A percentile compares a stretch with the other conserved stretches of the same genome.
Evolutionary conservation across 2,329 filamentous ascomycete genomes (phyloP).

Genomic region (Arthrobotrys musiformis): DNA sequence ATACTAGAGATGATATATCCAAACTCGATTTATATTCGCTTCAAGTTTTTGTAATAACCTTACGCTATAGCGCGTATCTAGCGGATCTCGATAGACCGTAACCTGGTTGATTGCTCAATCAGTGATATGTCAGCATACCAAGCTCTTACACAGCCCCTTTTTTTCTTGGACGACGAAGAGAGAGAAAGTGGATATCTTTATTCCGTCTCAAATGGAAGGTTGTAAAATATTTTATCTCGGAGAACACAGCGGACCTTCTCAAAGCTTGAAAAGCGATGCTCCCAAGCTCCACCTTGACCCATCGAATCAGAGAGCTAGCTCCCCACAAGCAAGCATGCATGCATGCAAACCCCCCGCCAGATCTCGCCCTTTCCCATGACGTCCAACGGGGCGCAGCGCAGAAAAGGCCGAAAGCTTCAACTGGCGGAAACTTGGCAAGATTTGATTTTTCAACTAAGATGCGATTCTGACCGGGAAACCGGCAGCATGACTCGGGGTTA

Average conservation of each 20-base stretch:
- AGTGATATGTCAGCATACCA: constrained; percentile 9
- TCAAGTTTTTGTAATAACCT: not conserved
- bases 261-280: constrained; percentile 1
- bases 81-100: not conserved
- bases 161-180: not conserved
- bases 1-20: constrained; percentile 21
- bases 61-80: not conserved
- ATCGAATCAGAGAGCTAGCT: constrained; percentile 18
- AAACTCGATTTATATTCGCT: not conserved
- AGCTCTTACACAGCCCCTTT: constrained; percentile 4
- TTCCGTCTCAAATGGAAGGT: constrained; percentile 29
- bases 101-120: not conserved
- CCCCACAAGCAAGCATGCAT: constrained; percentile 5
- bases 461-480: constrained; percentile 11
- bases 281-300: not conserved
- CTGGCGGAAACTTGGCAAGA: constrained; percentile 23
- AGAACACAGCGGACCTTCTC: constrained; percentile 16
- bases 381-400: constrained; percentile 39
- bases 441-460: constrained; percentile 50
- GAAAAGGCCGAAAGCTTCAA: constrained; percentile 5
- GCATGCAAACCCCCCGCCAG: not conserved
- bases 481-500: constrained; percentile 25
- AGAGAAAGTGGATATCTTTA: not conserved
- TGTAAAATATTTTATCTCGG: not conserved
- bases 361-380: constrained; percentile 32